Evolutionary conservation across 163 green algal genomes (phyloP).

Genomic region (Coccomyxa subellipsoidea): DNA sequence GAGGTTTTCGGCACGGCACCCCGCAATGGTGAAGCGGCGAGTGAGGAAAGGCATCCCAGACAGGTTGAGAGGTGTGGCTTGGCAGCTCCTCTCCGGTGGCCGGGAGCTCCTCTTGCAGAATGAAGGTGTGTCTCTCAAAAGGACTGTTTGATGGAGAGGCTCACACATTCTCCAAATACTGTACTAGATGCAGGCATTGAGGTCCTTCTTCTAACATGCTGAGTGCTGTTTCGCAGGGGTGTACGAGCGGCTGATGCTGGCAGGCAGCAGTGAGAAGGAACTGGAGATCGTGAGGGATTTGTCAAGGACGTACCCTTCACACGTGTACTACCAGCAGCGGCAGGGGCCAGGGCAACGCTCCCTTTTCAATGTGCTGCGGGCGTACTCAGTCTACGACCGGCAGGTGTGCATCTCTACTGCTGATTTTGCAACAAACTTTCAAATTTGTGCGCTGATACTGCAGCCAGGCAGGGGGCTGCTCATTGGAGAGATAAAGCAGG

Average conservation of each 20-base stretch:
- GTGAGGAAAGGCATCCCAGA: slow-evolving; percentile 68
- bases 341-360: slow-evolving; percentile 74
- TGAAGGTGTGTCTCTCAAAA: no score
- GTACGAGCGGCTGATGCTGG: slow-evolving; percentile 27
- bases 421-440: no score
- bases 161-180: no score
- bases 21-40: slow-evolving; percentile 54
- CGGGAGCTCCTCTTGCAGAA: slow-evolving; percentile 39
- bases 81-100: slow-evolving; percentile 46
- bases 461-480: no score
- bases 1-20: slow-evolving; percentile 34
- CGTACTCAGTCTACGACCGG: slow-evolving; percentile 50
- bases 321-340: slow-evolving; percentile 75
- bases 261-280: slow-evolving; percentile 32
- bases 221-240: slow-evolving; percentile 10
- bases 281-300: slow-evolving; percentile 81
- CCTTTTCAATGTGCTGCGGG: slow-evolving; percentile 81
- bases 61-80: slow-evolving; percentile 52
- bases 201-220: no score
- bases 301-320: slow-evolving; percentile 74
- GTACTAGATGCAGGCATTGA: no score
- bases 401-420: slow-evolving; percentile 40
- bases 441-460: no score
- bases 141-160: not conserved
- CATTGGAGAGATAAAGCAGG: no score